Evolutionary conservation across 2,329 filamentous ascomycete species (phyloP), one percentile per base, ranked within the genome.

Genomic region (Fusarium miscanthi): DNA sequence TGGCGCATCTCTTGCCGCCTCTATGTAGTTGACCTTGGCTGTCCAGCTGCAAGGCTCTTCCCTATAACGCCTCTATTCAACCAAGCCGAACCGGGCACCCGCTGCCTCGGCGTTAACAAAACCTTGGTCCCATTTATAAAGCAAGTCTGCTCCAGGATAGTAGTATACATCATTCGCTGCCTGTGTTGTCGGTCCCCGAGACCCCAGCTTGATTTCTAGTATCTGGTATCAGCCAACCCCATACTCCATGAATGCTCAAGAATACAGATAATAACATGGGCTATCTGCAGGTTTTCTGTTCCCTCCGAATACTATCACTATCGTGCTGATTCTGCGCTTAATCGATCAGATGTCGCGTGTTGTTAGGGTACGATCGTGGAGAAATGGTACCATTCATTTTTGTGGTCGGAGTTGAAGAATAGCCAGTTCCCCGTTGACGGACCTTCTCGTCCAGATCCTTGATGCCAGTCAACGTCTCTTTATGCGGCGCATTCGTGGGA

Each of bases 271-370:
- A 68, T 59, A 60, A 70, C 52, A 43, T 61, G 41, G 62, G 59
- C 46, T 51, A 60, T 49, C 38, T 46, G 41, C 25, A 37, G 30
- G 33, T 49, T 42, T 54, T 56, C 63, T 61, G 56, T 40, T 49
- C 27, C 56, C 54, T 43, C 27, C 48, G 37, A 30, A 48, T 51
- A 37, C 27, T 40, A 51, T 48, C 30, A 37, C 27, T 37, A 53
- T 48, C 30, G 53, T 57, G 41, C 54, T 53, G 33, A 41, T 12
- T 52, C 23, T 33, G 23, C 19, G 31, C 30, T 49, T 67, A 72
- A 54, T 84, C 77, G 65, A 86, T 79, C 21, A 86, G 68, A n/a
- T 74, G 73, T 25, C 70, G 77, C 81, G 87, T 82, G 35, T 80
- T 81, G 21, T 78, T 79, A 8, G 85, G 85, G 25, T 83, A 74